A percentile compares a stretch with the other conserved stretches of the same genome.
These are phyloP conservation scores for Elymus sibiricus DNA, from an alignment of 176 grass and related monocot species.

Conservation along the genomic window DNA sequence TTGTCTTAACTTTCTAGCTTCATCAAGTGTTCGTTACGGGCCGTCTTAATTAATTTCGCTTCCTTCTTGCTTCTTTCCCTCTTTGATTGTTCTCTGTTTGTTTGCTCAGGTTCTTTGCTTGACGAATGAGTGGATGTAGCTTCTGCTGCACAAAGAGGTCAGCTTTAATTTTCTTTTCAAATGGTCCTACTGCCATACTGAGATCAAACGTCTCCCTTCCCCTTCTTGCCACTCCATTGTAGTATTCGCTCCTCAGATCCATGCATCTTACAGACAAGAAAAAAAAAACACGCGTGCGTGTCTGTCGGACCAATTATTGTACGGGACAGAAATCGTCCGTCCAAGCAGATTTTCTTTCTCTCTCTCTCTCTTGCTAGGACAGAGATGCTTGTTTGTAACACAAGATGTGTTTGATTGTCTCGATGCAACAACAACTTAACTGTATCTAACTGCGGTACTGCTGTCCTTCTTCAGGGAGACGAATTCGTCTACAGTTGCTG, in stretches of 20 bases:
- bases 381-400: not conserved
- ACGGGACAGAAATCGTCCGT: not conserved
- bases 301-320: conserved; percentile 12
- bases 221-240: not conserved
- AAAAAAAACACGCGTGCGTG: not conserved
- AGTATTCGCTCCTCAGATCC: not conserved
- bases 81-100: not conserved
- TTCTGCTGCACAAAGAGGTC: conserved; percentile 40
- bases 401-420: not conserved
- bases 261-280: not conserved
- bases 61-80: not conserved
- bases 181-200: conserved; percentile 6
- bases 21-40: not conserved
- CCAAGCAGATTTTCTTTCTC: not conserved
- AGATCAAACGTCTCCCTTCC: not conserved
- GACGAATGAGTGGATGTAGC: conserved; percentile 33
- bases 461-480: conserved; percentile 30
- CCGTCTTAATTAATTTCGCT: not conserved
- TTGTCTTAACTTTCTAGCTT: not conserved
- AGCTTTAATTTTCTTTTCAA: conserved; percentile 24
- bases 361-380: too few species aligned
- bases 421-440: not conserved
- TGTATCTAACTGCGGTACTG: not conserved
- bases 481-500: conserved; percentile 22
- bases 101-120: conserved; percentile 39